phyloP scores from a whole-genome alignment of 73 alveolate species.

The Paramecium octaurelia region DNA sequence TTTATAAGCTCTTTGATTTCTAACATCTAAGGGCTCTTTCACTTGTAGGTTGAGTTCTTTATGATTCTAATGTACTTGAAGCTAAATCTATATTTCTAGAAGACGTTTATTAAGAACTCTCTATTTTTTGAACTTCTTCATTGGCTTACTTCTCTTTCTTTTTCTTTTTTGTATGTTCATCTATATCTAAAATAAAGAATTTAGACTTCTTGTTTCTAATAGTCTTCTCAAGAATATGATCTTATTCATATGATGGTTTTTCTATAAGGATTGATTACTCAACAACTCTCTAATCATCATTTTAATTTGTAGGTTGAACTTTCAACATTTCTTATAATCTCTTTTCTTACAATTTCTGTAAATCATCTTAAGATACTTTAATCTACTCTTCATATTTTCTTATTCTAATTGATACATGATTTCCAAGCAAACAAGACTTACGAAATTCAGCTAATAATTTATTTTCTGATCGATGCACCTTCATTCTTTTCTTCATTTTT shows the following conservation, averaged over 20 bases:
- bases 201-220: not conserved
- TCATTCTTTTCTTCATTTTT: not conserved
- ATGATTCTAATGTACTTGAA: not conserved
- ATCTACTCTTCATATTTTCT: not conserved
- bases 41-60: not conserved
- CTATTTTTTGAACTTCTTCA: not conserved
- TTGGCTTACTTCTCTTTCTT: not conserved
- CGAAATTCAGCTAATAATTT: not conserved
- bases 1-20: not conserved
- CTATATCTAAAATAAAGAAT: not conserved
- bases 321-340: not conserved
- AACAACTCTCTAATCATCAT: not conserved
- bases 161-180: not conserved
- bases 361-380: not conserved
- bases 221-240: not conserved
- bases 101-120: not conserved
- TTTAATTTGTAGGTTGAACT: not conserved
- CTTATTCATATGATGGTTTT: not conserved
- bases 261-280: not conserved
- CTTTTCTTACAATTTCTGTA: not conserved
- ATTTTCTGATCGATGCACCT: not conserved
- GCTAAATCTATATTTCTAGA: not conserved
- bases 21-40: not conserved
- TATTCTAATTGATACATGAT: not conserved
- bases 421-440: not conserved